phyloP scores from a whole-genome alignment of 805 yeast genomes.

The Maudiozyma barnettii region DNA sequence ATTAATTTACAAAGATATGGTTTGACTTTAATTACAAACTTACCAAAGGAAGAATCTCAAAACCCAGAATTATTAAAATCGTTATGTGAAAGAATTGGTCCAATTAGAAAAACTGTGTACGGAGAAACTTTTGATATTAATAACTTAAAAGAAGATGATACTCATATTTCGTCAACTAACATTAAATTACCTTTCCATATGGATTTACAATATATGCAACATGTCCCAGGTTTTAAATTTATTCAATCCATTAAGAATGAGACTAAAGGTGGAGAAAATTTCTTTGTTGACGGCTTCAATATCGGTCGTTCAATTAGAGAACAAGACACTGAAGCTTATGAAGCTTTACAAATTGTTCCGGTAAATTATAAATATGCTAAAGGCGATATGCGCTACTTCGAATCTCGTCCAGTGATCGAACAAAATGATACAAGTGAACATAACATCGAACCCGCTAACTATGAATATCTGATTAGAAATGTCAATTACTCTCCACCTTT shows the following conservation, averaged over 20 bases:
- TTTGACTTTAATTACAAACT: constrained; percentile 41
- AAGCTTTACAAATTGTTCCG: constrained; percentile 53
- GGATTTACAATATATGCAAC: constrained; percentile 68
- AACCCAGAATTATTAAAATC: constrained; percentile 27
- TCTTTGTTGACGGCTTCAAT: constrained; percentile 60
- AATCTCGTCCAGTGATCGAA: constrained; percentile 52
- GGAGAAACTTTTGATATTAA: constrained; percentile 64
- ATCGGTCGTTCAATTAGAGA: constrained; percentile 51
- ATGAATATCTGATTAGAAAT: constrained; percentile 36
- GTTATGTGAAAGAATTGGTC: constrained; percentile 52
- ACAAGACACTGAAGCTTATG: constrained; percentile 51
- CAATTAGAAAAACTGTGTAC: constrained; percentile 60
- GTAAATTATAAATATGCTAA: constrained; percentile 60
- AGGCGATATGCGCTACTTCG: constrained; percentile 51
- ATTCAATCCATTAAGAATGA: constrained; percentile 44
- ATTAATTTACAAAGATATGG: constrained; percentile 47
- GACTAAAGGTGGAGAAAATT: constrained; percentile 46
- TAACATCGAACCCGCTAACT: constrained; percentile 23
- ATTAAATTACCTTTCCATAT: constrained; percentile 62
- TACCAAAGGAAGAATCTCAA: constrained; percentile 36
- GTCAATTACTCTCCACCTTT: constrained; percentile 75
- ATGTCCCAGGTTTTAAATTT: constrained; percentile 67
- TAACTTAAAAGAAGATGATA: constrained; percentile 39
- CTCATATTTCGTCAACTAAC: constrained; percentile 61
- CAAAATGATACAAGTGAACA: constrained; percentile 37